Evolutionary conservation across 768 basidiomycete genomes (phyloP).

Genomic region (Mycena chlorophos): DNA sequence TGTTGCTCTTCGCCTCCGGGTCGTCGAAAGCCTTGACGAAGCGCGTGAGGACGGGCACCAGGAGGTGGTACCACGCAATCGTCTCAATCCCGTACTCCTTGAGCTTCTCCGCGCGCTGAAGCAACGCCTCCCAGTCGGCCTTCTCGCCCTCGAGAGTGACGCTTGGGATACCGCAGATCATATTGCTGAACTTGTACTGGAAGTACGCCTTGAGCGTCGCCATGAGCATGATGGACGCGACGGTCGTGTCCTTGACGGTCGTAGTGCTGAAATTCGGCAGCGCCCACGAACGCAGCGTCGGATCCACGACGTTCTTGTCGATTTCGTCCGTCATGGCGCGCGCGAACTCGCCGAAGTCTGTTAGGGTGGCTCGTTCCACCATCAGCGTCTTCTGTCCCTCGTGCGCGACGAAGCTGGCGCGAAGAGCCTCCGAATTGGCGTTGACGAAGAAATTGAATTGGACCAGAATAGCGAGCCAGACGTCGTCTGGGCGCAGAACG

Average conservation of each 20-base stretch:
- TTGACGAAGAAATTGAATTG: too few relatives aligned
- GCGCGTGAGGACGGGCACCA: too few relatives aligned
- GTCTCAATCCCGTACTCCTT: slow-evolving; percentile 23
- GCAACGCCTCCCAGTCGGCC: slow-evolving; percentile 24
- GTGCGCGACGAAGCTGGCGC: slow-evolving; percentile 35
- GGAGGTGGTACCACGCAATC: slow-evolving; percentile 18
- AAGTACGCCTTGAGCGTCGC: too few relatives aligned
- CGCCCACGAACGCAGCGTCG: slow-evolving; percentile 26
- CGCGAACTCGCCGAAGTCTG: slow-evolving; percentile 35
- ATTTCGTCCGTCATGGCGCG: too few relatives aligned
- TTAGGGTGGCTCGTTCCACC: slow-evolving; percentile 10
- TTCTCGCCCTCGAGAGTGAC: slow-evolving; percentile 22
- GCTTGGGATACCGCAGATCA: too few relatives aligned
- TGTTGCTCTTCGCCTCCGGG: not conserved
- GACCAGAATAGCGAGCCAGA: too few relatives aligned
- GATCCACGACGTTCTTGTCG: slow-evolving; percentile 27
- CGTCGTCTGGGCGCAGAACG: not conserved
- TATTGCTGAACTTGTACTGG: too few relatives aligned
- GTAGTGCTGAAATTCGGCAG: slow-evolving; percentile 32
- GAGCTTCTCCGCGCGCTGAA: slow-evolving; percentile 23
- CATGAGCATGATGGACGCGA: slow-evolving; percentile 31
- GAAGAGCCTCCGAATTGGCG: too few relatives aligned
- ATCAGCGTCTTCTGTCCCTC: slow-evolving; percentile 34
- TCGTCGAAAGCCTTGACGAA: slow-evolving; percentile 4
- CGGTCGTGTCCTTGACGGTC: slow-evolving; percentile 26